These are phyloP conservation scores for Phytophthora pluvialis DNA, from an alignment of 352 stramenopile species.

Conservation along the genomic window DNA sequence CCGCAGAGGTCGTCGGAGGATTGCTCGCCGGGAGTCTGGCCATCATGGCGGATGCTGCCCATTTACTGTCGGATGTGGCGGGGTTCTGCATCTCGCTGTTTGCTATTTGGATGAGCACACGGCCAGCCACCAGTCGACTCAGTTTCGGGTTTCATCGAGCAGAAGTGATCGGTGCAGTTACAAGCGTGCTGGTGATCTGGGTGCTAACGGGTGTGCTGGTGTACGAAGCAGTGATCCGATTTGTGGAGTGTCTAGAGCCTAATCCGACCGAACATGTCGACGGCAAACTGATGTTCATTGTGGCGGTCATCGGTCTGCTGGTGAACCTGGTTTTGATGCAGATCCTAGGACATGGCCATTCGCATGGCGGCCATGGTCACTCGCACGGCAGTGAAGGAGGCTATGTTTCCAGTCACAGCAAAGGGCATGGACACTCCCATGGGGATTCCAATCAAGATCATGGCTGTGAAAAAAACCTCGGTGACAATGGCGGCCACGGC, in stretches of 20 bases:
- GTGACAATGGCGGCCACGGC: constrained; percentile 6
- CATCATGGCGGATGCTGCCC: constrained; percentile 88
- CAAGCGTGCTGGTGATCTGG: constrained; percentile 91
- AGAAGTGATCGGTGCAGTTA: constrained; percentile 94
- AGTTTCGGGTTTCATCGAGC: constrained; percentile 94
- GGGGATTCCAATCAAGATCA: neutral
- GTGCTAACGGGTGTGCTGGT: constrained; percentile 94
- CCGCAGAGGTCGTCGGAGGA: constrained; percentile 93
- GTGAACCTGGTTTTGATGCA: constrained; percentile 95
- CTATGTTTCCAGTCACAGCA: constrained; percentile 2
- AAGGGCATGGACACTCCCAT: constrained; percentile 16
- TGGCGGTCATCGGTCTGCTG: constrained; percentile 93
- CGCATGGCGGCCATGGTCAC: constrained; percentile 32
- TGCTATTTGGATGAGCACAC: constrained; percentile 57
- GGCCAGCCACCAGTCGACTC: constrained; percentile 60
- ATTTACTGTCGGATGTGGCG: constrained; percentile 67
- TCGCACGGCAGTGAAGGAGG: constrained; percentile 21
- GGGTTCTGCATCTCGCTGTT: constrained; percentile 69
- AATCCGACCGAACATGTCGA: constrained; percentile 84
- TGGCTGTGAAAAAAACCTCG: neutral
- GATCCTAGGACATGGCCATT: constrained; percentile 85
- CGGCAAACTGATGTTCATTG: constrained; percentile 95
- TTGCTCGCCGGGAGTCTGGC: constrained; percentile 91
- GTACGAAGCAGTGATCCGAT: constrained; percentile 89
- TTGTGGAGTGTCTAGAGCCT: constrained; percentile 69